phyloP scores from a whole-genome alignment of 805 yeast species.

The Myxozyma geophila region DNA sequence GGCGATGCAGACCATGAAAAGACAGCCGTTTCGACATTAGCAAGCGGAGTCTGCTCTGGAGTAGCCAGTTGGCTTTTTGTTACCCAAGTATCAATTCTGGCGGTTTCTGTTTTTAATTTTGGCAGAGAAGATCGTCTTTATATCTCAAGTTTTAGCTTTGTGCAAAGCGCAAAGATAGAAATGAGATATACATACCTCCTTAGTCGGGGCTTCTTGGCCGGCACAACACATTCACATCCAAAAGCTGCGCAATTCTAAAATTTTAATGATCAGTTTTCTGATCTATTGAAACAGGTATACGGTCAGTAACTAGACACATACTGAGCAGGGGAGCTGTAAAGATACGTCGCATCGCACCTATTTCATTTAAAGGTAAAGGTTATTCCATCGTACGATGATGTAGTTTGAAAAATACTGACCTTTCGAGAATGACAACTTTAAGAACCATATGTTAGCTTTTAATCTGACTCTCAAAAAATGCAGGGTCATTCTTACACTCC shows the following conservation, averaged over 20 bases:
- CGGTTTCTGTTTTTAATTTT: too few relatives aligned
- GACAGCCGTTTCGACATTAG: slow-evolving; percentile 16
- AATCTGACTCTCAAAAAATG: not conserved
- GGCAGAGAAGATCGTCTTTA: too few relatives aligned
- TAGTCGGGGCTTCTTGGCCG: not conserved
- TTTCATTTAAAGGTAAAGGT: not conserved
- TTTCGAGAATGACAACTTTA: slow-evolving; percentile 35
- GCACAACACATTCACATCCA: slow-evolving; percentile 26
- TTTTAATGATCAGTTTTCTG: not conserved
- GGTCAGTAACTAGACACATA: slow-evolving; percentile 24
- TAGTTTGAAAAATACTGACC: slow-evolving; percentile 4
- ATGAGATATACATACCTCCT: not conserved
- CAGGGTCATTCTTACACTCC: slow-evolving; percentile 56
- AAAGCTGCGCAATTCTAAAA: slow-evolving; percentile 41
- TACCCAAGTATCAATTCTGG: too few relatives aligned
- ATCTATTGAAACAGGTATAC: not conserved
- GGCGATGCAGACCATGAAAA: slow-evolving; percentile 44
- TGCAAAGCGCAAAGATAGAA: not conserved
- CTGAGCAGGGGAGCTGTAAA: slow-evolving; percentile 59
- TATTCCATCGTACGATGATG: too few relatives aligned
- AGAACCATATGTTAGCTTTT: not conserved
- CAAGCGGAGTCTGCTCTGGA: too few relatives aligned
- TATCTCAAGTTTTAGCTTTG: too few relatives aligned
- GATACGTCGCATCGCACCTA: slow-evolving; percentile 55
- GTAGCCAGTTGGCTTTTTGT: too few relatives aligned